phyloP scores from a whole-genome alignment of 345 rosid species.

The Citropsis articulata region DNA sequence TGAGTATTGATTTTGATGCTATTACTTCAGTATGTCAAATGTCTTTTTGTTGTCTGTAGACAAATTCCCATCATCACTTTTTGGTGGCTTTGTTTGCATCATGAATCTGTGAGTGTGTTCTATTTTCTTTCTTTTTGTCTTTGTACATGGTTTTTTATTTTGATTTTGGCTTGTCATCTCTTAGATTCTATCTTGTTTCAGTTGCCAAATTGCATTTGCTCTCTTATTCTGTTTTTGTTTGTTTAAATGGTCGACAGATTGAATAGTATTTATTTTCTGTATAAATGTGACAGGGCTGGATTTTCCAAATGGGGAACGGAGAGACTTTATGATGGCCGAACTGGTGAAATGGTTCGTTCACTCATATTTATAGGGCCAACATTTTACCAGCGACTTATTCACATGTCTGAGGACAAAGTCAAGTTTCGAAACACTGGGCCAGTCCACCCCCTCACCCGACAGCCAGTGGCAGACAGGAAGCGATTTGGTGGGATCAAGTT shows the following conservation, averaged over 20 bases:
- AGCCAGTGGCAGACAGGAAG: conserved; percentile 87
- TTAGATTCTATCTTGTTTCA: not conserved
- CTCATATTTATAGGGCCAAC: conserved; percentile 90
- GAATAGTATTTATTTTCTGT: not conserved
- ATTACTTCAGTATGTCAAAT: not conserved
- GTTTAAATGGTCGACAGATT: not conserved
- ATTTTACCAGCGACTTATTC: conserved; percentile 83
- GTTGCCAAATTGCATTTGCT: not conserved
- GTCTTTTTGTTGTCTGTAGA: not conserved
- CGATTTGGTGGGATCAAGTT: conserved; percentile 88
- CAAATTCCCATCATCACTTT: not conserved
- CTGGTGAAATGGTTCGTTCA: conserved; percentile 71
- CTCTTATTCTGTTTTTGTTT: not conserved
- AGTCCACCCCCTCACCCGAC: conserved; percentile 91
- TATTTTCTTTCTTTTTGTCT: not conserved
- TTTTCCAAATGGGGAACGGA: conserved; percentile 89
- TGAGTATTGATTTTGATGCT: not conserved
- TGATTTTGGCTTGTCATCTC: not conserved
- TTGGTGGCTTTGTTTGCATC: not conserved
- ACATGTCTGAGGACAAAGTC: conserved; percentile 94
- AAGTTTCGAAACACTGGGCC: conserved; percentile 96
- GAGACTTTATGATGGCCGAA: conserved; percentile 76
- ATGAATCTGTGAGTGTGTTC: not conserved
- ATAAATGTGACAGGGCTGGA: conserved; percentile 59
- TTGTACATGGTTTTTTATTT: not conserved